Evolutionary conservation across 108 stramenopile species (phyloP).

Genomic region (Discostella stelligeroides): DNA sequence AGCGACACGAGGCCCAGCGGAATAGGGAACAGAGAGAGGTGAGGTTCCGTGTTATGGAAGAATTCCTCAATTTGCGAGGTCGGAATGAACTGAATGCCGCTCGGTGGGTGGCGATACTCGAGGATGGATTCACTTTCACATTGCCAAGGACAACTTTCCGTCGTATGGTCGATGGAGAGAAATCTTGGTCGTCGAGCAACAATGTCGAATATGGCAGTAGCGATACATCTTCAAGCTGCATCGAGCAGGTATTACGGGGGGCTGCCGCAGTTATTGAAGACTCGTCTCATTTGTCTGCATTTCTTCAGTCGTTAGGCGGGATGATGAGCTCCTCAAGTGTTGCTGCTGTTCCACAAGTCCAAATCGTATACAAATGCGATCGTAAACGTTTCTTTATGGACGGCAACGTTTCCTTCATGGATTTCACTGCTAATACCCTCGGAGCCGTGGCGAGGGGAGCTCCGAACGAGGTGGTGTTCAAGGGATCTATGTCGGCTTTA

Average conservation of each 20-base stretch:
- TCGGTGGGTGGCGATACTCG: slow-evolving; percentile 86
- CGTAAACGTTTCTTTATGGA: slow-evolving; percentile 84
- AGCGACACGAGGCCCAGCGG: slow-evolving; percentile 61
- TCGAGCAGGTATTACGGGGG: slow-evolving; percentile 68
- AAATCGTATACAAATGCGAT: slow-evolving; percentile 64
- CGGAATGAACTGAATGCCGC: slow-evolving; percentile 68
- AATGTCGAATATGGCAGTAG: slow-evolving; percentile 13
- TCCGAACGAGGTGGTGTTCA: slow-evolving; percentile 54
- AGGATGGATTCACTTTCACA: slow-evolving; percentile 75
- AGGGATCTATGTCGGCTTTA: slow-evolving; percentile 59
- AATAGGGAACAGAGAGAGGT: slow-evolving; percentile 84
- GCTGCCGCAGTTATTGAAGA: slow-evolving; percentile 73
- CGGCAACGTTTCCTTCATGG: slow-evolving; percentile 65
- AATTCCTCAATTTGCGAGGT: slow-evolving; percentile 81
- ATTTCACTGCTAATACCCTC: slow-evolving; percentile 63
- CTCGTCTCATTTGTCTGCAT: slow-evolving; percentile 51
- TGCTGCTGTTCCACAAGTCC: slow-evolving; percentile 26
- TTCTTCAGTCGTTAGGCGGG: slow-evolving; percentile 59
- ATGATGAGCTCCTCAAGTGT: not conserved
- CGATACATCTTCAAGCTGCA: not conserved
- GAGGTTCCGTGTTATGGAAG: slow-evolving; percentile 82
- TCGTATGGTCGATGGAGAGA: slow-evolving; percentile 51
- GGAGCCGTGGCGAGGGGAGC: slow-evolving; percentile 56
- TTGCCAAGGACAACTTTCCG: slow-evolving; percentile 71
- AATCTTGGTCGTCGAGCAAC: slow-evolving; percentile 12